A percentile compares a stretch with the other conserved stretches of the same genome.
These are phyloP conservation scores for Niveomyces coronatus DNA, from an alignment of 2,329 filamentous ascomycete genomes.

Conservation along the genomic window DNA sequence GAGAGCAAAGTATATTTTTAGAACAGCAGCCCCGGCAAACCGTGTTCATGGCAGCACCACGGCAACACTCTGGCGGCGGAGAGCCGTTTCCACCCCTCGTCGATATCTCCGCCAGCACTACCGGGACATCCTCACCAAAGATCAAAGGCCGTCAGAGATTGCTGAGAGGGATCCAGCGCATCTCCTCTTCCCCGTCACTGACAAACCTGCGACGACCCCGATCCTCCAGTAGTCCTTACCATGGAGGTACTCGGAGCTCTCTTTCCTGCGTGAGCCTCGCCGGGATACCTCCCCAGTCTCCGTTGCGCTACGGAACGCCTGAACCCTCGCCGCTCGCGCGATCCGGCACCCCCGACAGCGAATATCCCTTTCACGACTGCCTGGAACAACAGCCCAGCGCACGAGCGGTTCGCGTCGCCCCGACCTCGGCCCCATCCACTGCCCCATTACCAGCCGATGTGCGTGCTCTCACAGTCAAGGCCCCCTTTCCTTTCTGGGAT, in stretches of 20 bases:
- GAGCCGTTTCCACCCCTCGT: slow-evolving; percentile 11
- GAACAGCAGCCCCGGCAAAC: too few species aligned
- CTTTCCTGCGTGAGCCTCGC: slow-evolving; percentile 47
- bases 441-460: slow-evolving; percentile 56
- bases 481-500: slow-evolving; percentile 60
- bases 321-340: slow-evolving; percentile 32
- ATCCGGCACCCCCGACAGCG: slow-evolving; percentile 29
- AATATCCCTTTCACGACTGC: slow-evolving; percentile 30
- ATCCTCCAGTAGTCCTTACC: slow-evolving; percentile 59
- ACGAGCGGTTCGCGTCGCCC: slow-evolving; percentile 40
- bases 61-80: slow-evolving; percentile 16
- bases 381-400: slow-evolving; percentile 39
- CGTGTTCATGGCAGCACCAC: too few species aligned
- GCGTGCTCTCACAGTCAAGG: slow-evolving; percentile 13
- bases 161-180: slow-evolving; percentile 65
- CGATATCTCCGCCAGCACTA: slow-evolving; percentile 14
- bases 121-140: slow-evolving; percentile 30
- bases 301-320: slow-evolving; percentile 22
- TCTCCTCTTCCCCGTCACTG: slow-evolving; percentile 70
- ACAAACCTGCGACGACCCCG: slow-evolving; percentile 51
- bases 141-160: slow-evolving; percentile 60
- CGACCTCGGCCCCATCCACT: slow-evolving; percentile 32
- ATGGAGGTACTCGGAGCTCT: slow-evolving; percentile 32
- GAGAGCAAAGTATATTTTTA: too few species aligned
- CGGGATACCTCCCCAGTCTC: slow-evolving; percentile 22